Evolutionary conservation across 768 basidiomycete species (phyloP).

Genomic region (Naganishia friedmannii): DNA sequence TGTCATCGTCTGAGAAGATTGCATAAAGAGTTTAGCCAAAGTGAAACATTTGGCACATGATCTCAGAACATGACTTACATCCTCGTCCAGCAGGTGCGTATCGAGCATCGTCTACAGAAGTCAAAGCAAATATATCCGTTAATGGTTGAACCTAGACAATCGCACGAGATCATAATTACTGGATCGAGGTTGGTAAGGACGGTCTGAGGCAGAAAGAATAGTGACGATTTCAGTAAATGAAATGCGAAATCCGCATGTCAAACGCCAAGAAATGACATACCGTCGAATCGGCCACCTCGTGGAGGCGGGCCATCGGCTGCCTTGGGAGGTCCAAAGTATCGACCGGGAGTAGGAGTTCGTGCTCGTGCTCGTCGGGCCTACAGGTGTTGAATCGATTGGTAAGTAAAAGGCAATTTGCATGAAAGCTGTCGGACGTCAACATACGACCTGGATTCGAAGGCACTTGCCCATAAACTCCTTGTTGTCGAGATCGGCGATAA

Average conservation of each 20-base stretch:
- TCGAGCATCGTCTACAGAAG: constrained; percentile 64
- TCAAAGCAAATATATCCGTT: too few species aligned
- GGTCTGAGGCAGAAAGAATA: constrained; percentile 53
- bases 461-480: constrained; percentile 86
- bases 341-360: constrained; percentile 72
- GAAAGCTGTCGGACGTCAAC: background rate
- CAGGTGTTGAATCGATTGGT: background rate
- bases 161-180: constrained; percentile 50
- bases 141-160: too few species aligned
- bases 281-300: constrained; percentile 33
- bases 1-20: background rate
- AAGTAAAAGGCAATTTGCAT: background rate
- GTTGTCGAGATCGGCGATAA: constrained; percentile 75
- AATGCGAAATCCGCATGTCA: constrained; percentile 53
- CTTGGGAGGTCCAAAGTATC: constrained; percentile 92
- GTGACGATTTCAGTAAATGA: constrained; percentile 16
- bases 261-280: background rate
- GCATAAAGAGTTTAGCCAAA: background rate
- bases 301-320: constrained; percentile 56
- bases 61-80: constrained; percentile 40
- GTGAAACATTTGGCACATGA: background rate
- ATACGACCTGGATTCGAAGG: constrained; percentile 56
- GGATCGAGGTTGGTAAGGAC: constrained; percentile 86
- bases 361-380: constrained; percentile 52
- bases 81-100: constrained; percentile 64